phyloP scores from a whole-genome alignment of 768 basidiomycete genomes.

The Lactifluus volemus region DNA sequence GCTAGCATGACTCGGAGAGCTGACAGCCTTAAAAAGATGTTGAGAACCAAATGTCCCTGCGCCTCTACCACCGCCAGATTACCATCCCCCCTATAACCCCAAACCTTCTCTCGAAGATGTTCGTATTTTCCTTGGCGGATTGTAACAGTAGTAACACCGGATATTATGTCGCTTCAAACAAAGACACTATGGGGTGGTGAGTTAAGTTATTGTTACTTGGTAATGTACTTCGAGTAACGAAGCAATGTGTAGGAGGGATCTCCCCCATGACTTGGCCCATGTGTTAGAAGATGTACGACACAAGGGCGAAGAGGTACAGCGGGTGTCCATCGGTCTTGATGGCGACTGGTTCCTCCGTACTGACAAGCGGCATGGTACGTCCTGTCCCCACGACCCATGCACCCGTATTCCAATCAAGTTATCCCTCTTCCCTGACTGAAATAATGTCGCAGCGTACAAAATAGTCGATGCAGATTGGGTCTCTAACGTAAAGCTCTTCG shows the following conservation, averaged over 20 bases:
- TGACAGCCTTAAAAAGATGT: too few species aligned
- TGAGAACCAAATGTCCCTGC: too few species aligned
- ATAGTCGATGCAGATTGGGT: not conserved
- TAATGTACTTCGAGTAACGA: not conserved
- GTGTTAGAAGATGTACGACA: not conserved
- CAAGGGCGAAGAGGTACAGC: slow-evolving; percentile 4
- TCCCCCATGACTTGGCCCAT: slow-evolving; percentile 5
- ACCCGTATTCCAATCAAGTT: not conserved
- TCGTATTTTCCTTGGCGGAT: not conserved
- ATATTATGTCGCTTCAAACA: slow-evolving; percentile 1
- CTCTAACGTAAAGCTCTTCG: slow-evolving; percentile 8
- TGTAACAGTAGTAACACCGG: not conserved
- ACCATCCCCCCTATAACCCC: not conserved
- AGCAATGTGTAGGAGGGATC: not conserved
- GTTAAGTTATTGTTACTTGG: not conserved
- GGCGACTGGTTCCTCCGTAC: slow-evolving; percentile 14
- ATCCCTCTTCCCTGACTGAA: not conserved
- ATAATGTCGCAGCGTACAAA: not conserved
- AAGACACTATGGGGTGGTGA: slow-evolving; percentile 1
- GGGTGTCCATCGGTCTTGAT: slow-evolving; percentile 8
- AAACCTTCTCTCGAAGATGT: not conserved
- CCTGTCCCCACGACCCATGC: not conserved
- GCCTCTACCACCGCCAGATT: not conserved
- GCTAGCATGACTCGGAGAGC: too few species aligned
- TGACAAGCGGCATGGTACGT: slow-evolving; percentile 5